These are phyloP conservation scores for Oryza rufipogon DNA, from an alignment of 176 grass and related monocot species.

Conservation along the genomic window DNA sequence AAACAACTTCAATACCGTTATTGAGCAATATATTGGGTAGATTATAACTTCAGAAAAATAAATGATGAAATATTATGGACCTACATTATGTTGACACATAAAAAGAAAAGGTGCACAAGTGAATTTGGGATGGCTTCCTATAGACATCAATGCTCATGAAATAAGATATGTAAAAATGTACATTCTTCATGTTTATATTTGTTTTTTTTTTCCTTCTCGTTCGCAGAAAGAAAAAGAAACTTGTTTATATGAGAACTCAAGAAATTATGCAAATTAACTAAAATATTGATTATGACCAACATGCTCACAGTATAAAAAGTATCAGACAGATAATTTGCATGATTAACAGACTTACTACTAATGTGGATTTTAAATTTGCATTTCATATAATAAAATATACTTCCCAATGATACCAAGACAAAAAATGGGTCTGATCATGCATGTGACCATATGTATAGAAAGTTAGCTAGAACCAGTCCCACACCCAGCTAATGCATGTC, in stretches of 20 bases:
- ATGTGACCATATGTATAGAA: conserved; percentile 29
- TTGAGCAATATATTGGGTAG: not conserved
- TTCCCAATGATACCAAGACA: not conserved
- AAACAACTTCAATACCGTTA: too few relatives aligned
- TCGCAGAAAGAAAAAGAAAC: not conserved
- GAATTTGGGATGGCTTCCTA: not conserved
- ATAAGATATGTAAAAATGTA: not conserved
- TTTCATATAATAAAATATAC: not conserved
- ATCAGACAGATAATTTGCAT: not conserved
- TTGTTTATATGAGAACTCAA: not conserved
- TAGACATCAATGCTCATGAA: not conserved
- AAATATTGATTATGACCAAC: not conserved
- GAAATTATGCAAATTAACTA: not conserved
- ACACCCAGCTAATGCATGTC: conserved; percentile 20
- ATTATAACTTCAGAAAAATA: not conserved
- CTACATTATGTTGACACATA: not conserved
- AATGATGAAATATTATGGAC: not conserved
- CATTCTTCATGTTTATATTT: not conserved
- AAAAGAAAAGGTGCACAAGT: not conserved
- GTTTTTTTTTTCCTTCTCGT: not conserved
- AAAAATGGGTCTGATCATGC: not conserved
- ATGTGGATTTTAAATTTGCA: not conserved
- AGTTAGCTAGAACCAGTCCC: conserved; percentile 8
- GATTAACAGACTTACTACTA: not conserved
- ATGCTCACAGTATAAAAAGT: not conserved